Evolutionary conservation across 768 basidiomycete genomes (phyloP), one percentile per base, ranked within the genome.

Genomic region (Strobilomyces confusus): DNA sequence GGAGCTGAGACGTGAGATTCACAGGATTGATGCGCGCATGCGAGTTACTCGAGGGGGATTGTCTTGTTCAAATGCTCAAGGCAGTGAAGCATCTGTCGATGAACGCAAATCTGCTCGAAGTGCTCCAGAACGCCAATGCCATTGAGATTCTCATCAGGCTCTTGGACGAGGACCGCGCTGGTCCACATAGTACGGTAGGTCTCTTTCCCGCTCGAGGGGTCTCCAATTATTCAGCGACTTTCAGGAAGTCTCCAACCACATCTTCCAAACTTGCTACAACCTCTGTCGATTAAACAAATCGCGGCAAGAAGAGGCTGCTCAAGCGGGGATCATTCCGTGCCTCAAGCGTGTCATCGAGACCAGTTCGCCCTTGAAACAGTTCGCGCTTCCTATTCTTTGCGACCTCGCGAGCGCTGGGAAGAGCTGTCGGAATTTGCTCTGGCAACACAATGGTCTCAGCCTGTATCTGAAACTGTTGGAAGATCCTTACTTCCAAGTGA

Each of bases 211-310:
- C 20, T 13, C 17, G 34, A 42, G 9, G 33, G 12, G 11, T 19
- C 14, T 13, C 14, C 32, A 50, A 22, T 29, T n/a, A 48, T 48
- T 43, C 46, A 43, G 4, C 20, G 38, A 7, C 29, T 46, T 32
- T 22, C 64, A 98, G 92, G 95, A 99, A 81, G 89, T 98, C 71
- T 87, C 92, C 46, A 98, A 98, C 58, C 93, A 98, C 62, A 84
- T 97, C 55, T 94, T 98, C 79, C 95, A 97, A 71, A 93, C 94
- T 3, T 92, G 95, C 63, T 98, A 92, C 76, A 95, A 95, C 60
- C 85, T 99, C 17, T 98, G 95, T 67, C 84, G 95, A 7, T 75
- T 99, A 55, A 95, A 95, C 72, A 97, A 97, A 71, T 82, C 84
- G 3, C 78, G 97, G 47, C 95, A 98, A 69, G 97, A 98, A 70